Base-by-base conservation (phyloP, 129 eudicot species). In the Solidago caesia region DNA sequence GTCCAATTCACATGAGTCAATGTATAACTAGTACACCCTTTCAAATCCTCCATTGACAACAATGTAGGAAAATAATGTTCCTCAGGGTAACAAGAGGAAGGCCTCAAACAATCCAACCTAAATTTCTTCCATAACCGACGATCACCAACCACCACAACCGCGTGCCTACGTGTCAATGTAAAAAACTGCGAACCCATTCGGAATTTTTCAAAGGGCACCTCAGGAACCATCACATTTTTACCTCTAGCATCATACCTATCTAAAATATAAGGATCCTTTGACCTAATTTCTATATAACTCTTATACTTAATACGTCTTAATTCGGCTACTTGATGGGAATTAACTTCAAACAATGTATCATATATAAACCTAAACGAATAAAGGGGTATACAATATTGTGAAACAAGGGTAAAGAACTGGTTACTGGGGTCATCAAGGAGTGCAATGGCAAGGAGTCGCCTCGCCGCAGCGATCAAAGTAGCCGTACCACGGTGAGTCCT, bases 1-100 rank as follows among this genome's bases (percentile, higher is more conserved):
- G 97, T 95, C 99, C 99, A 95, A 85, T 95, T 91, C 64, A 95
- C 99, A 55, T 83, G 75, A 4, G 99, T 91, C 75, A 95, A 64
- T 48, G 99, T 91, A 52, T 84, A 89, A 2, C 53, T 77, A 12
- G 85, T 80, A 72, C 97, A 95, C 25, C 96, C 89, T 9, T 81
- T 39, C 0, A 88, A 91, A 89, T 95, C 99, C 82, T 72, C 75
- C 96, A 95, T 91, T 0, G 94, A 87, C 84, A 95, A 82, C 61
- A 88, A 78, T 0, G 99, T 95, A 1, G 97, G 96, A 71, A 95
- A 95, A 75, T 95, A 95, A 84, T 95, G 99, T 76, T 95, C 99
- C 71, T 95, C 99, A 4, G 99, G 99, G 77, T 91, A 95, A 83
- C 99, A 95, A 26, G 92, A 84, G 8, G 81, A 77, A 4, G 83